Percentiles rank a stretch among this genome's conserved stretches.
Evolutionary conservation across 2,329 filamentous ascomycete genomes (phyloP).

Genomic region (Torrubiellomyces zombiae): DNA sequence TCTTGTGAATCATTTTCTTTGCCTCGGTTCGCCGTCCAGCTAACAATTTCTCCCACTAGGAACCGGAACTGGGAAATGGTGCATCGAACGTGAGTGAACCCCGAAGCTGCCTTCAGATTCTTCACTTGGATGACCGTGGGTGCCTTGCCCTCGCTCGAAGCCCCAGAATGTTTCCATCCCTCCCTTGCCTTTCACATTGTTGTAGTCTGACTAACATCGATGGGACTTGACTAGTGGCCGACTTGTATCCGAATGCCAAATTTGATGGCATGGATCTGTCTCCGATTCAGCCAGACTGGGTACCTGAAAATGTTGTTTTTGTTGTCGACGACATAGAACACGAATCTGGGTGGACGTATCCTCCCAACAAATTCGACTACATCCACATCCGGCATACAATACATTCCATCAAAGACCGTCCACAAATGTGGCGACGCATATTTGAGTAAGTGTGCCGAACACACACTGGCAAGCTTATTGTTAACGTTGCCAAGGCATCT

Average conservation of each 20-base stretch:
- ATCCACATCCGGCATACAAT: slow-evolving; percentile 31
- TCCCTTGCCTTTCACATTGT: too few species aligned
- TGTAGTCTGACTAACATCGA: too few species aligned
- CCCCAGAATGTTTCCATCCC: too few species aligned
- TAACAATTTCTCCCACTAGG: slow-evolving; percentile 13
- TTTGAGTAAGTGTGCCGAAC: slow-evolving; percentile 17
- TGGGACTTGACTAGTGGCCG: too few species aligned
- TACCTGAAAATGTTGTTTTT: slow-evolving; percentile 33
- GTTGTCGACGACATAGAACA: slow-evolving; percentile 35
- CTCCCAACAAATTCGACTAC: slow-evolving; percentile 27
- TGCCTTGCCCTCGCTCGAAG: too few species aligned
- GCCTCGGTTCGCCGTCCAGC: too few species aligned
- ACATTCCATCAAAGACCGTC: slow-evolving; percentile 25
- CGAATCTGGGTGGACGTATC: slow-evolving; percentile 30
- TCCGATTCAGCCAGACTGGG: slow-evolving; percentile 33
- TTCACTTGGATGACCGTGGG: too few species aligned
- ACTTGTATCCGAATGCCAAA: slow-evolving; percentile 24
- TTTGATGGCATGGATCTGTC: slow-evolving; percentile 34
- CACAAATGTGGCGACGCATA: slow-evolving; percentile 23
- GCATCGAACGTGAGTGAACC: slow-evolving; percentile 29
- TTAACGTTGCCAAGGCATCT: slow-evolving; percentile 21
- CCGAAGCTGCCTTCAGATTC: too few species aligned
- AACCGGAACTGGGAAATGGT: slow-evolving; percentile 35
- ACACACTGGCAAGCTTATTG: not conserved
- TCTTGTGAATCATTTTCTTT: slow-evolving; percentile 4